Evolutionary conservation across 768 basidiomycete species (phyloP).

Genomic region (Cyclocybe aegerita): DNA sequence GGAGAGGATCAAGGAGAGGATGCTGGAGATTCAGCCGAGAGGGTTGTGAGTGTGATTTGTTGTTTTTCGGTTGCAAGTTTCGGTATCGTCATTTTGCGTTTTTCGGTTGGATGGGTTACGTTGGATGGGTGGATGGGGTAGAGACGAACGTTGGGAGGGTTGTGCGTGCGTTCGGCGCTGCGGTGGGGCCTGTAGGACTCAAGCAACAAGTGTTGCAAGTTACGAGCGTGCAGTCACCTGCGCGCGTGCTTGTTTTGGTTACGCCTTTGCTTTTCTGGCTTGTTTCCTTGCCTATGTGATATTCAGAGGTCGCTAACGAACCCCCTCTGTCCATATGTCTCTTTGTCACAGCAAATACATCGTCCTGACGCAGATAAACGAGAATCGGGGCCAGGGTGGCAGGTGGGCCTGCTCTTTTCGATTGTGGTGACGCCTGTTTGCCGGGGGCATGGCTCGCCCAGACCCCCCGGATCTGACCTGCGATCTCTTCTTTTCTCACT

Average conservation of each 20-base stretch:
- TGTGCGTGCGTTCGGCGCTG: too few relatives aligned
- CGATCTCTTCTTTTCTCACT: constrained; percentile 2
- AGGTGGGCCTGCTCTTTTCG: constrained; percentile 48
- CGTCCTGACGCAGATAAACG: constrained; percentile 81
- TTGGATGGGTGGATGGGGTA: too few relatives aligned
- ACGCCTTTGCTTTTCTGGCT: too few relatives aligned
- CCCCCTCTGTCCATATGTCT: neutral
- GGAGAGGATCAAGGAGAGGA: constrained; percentile 81
- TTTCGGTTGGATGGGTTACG: too few relatives aligned
- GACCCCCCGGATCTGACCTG: constrained; percentile 7
- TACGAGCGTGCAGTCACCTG: too few relatives aligned
- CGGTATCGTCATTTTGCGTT: too few relatives aligned
- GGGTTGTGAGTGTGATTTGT: constrained; percentile 65
- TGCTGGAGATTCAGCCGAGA: constrained; percentile 78
- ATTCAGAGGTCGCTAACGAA: too few relatives aligned
- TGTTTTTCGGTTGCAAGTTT: constrained; percentile 1
- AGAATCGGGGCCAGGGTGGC: constrained; percentile 83
- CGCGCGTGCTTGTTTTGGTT: too few relatives aligned
- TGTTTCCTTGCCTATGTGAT: too few relatives aligned
- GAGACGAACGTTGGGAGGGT: too few relatives aligned
- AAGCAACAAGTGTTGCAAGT: too few relatives aligned
- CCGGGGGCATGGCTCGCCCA: neutral
- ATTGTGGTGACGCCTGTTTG: constrained; percentile 4
- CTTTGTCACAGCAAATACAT: constrained; percentile 69
- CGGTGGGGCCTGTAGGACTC: too few relatives aligned